phyloP scores from a whole-genome alignment of 2,329 filamentous ascomycete species.

The Cladophialophora exuberans region DNA sequence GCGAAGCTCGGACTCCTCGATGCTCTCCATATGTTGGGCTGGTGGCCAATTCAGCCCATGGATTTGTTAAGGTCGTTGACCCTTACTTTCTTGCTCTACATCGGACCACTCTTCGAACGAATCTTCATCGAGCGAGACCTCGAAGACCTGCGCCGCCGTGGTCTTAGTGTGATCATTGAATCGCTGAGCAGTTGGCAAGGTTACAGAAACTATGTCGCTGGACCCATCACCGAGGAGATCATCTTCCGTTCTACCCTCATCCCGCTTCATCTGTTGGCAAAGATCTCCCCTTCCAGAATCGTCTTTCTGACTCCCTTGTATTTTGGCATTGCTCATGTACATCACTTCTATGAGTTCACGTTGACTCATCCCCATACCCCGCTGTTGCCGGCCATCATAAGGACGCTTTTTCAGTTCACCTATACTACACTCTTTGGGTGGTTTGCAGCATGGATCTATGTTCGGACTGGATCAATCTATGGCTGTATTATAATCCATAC shows the following conservation, averaged over 20 bases:
- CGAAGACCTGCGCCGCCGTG: slow-evolving; percentile 56
- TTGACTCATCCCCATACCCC: slow-evolving; percentile 75
- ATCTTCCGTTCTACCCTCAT: slow-evolving; percentile 89
- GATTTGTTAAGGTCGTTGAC: slow-evolving; percentile 68
- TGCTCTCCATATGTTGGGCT: slow-evolving; percentile 72
- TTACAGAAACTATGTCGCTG: slow-evolving; percentile 85
- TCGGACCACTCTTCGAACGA: slow-evolving; percentile 80
- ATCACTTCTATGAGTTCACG: slow-evolving; percentile 95
- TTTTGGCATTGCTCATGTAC: slow-evolving; percentile 90
- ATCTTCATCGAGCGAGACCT: slow-evolving; percentile 69
- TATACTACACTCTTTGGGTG: slow-evolving; percentile 95
- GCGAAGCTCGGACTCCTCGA: slow-evolving; percentile 55
- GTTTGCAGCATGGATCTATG: slow-evolving; percentile 85
- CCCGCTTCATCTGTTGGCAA: slow-evolving; percentile 76
- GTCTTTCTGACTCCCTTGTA: slow-evolving; percentile 84
- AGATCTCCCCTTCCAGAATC: slow-evolving; percentile 59
- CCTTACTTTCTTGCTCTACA: slow-evolving; percentile 78
- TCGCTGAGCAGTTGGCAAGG: slow-evolving; percentile 74
- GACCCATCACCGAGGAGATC: slow-evolving; percentile 88
- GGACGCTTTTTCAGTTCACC: slow-evolving; percentile 79
- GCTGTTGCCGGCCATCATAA: slow-evolving; percentile 63
- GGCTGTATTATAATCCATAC: slow-evolving; percentile 76
- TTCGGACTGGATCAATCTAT: slow-evolving; percentile 80
- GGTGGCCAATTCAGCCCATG: slow-evolving; percentile 72
- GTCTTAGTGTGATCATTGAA: slow-evolving; percentile 58